Conservation (phyloP, 2,329 filamentous ascomycete species). For the Neonectria hederae region DNA sequence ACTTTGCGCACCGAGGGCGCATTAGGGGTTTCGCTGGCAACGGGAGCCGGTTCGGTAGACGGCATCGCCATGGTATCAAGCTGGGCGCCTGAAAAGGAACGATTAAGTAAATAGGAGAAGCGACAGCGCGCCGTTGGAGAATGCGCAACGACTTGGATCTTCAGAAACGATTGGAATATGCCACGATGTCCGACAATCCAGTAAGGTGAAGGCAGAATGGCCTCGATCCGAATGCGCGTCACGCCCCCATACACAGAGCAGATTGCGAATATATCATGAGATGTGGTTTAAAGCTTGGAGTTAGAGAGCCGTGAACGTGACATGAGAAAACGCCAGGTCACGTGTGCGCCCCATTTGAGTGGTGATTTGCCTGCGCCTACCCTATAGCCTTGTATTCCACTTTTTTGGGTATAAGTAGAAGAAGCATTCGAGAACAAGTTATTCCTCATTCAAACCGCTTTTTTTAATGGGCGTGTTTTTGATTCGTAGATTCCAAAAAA, state of each 20-base stretch:
- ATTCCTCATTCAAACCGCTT: neutral
- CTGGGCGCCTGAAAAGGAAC: constrained; percentile 11
- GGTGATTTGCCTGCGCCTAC: constrained; percentile 9
- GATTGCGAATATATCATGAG: neutral
- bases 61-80: constrained; percentile 40
- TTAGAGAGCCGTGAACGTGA: constrained; percentile 28
- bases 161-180: constrained; percentile 24
- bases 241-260: neutral
- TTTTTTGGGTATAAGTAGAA: neutral
- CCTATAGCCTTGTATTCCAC: constrained; percentile 10
- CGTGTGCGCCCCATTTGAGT: constrained; percentile 22
- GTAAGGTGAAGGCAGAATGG: neutral
- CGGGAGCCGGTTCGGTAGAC: constrained; percentile 33
- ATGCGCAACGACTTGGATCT: constrained; percentile 23
- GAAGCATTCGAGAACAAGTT: neutral
- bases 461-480: neutral
- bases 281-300: constrained; percentile 20
- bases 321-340: constrained; percentile 39
- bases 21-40: constrained; percentile 27
- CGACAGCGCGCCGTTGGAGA: constrained; percentile 9
- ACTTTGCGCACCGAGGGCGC: constrained; percentile 57
- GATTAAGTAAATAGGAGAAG: constrained; percentile 21
- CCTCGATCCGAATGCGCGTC: neutral
- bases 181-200: constrained; percentile 12
- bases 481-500: neutral